A percentile compares a stretch with the other conserved stretches of the same genome.
phyloP scores from a whole-genome alignment of 1,284 basidiomycete genomes.

The Austroboletus novae-zelandiae region DNA sequence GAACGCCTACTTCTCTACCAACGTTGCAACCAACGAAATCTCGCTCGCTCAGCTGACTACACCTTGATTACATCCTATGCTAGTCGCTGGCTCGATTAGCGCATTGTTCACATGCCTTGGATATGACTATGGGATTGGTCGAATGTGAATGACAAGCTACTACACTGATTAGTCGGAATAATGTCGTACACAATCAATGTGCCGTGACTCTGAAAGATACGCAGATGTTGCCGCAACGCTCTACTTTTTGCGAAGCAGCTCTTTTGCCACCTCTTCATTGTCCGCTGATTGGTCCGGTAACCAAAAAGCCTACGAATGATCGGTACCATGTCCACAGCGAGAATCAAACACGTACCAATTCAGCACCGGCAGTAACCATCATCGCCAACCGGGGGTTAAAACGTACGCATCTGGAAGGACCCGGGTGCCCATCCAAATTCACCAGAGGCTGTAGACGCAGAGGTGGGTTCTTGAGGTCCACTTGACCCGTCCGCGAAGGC shows the following conservation, averaged over 20 bases:
- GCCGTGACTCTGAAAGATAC: neutral
- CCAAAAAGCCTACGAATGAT: constrained; percentile 71
- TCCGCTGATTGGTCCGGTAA: constrained; percentile 63
- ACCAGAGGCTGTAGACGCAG: constrained; percentile 54
- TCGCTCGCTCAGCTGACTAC: constrained; percentile 57
- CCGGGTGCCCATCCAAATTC: constrained; percentile 72
- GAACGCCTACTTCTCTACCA: constrained; percentile 77
- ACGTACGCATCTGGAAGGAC: constrained; percentile 79
- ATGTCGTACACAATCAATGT: neutral
- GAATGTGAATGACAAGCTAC: constrained; percentile 1
- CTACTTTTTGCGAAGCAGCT: constrained; percentile 41
- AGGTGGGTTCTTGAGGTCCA: constrained; percentile 54
- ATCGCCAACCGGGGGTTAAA: constrained; percentile 90
- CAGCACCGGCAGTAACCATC: constrained; percentile 83
- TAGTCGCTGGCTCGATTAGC: constrained; percentile 5
- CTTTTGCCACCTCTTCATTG: constrained; percentile 49
- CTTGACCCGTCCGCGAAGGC: constrained; percentile 45
- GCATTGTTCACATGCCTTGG: neutral
- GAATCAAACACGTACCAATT: constrained; percentile 62
- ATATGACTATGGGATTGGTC: neutral
- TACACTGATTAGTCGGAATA: neutral
- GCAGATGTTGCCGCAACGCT: neutral
- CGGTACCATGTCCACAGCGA: neutral
- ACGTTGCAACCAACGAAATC: constrained; percentile 66
- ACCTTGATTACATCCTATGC: constrained; percentile 6